Percentiles rank a stretch among this genome's conserved stretches.
Conservation (phyloP, 2,329 filamentous ascomycete species). For the Pseudogymnoascus sp. region DNA sequence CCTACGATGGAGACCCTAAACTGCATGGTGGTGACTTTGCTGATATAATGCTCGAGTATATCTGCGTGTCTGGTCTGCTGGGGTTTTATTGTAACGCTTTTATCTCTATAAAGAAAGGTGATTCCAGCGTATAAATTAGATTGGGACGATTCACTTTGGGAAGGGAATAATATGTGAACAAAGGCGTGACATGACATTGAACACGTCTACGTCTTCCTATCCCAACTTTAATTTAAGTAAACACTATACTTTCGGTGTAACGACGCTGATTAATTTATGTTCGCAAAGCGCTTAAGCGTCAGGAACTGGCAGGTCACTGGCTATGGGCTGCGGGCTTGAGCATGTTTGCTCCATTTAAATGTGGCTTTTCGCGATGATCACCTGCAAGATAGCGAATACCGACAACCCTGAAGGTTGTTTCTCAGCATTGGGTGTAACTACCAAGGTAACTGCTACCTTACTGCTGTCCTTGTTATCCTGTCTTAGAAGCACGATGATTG, state of each 20-base stretch:
- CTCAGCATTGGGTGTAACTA: neutral
- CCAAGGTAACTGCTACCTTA: neutral
- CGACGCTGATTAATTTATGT: neutral
- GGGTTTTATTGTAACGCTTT: neutral
- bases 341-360: constrained; percentile 9
- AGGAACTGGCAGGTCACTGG: neutral
- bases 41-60: neutral
- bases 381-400: neutral
- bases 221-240: neutral
- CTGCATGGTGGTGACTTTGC: neutral
- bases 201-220: neutral
- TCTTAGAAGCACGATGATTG: neutral
- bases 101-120: neutral
- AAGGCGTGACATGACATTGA: neutral
- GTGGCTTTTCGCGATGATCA: constrained; percentile 2
- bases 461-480: neutral
- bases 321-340: neutral
- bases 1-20: constrained; percentile 17
- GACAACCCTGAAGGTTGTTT: neutral
- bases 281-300: neutral
- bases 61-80: neutral
- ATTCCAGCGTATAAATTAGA: neutral
- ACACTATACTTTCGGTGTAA: neutral
- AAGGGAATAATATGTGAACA: neutral
- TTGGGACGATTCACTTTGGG: neutral